Evolutionary conservation across 306 rosid species (phyloP).

Genomic region (Cucurbita pepo): DNA sequence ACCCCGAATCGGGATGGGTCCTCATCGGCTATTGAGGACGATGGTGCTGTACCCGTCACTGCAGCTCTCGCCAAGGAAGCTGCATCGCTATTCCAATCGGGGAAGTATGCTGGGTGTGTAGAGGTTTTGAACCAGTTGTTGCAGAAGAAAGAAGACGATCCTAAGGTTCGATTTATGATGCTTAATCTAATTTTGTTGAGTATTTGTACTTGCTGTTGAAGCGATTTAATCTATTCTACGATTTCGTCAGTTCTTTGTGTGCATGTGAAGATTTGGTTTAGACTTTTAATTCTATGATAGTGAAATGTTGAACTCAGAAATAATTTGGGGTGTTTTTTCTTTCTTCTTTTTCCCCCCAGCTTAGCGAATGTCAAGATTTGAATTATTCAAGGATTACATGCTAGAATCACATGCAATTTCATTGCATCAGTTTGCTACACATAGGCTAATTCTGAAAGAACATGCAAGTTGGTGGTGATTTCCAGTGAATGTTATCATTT

Average conservation of each 20-base stretch:
- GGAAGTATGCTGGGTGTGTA: conserved; percentile 60
- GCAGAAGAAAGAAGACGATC: conserved; percentile 66
- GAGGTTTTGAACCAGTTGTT: conserved; percentile 61
- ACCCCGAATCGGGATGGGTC: conserved; percentile 47
- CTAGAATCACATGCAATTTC: background rate
- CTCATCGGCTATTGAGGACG: conserved; percentile 40
- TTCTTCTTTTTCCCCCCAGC: too few species aligned
- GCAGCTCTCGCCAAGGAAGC: conserved; percentile 74
- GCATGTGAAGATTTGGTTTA: background rate
- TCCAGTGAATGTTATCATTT: background rate
- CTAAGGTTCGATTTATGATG: conserved; percentile 38
- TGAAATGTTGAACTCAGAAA: background rate
- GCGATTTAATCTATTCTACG: background rate
- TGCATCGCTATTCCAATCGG: conserved; percentile 64
- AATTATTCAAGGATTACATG: background rate
- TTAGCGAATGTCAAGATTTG: background rate
- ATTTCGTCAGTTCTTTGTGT: background rate
- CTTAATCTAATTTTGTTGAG: background rate
- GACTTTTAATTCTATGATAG: background rate
- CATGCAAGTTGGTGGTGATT: background rate
- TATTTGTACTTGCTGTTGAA: background rate
- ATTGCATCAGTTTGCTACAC: background rate
- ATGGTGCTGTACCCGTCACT: conserved; percentile 33
- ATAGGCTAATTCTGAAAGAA: background rate
- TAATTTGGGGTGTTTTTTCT: background rate